Conservation (phyloP, 495 filamentous ascomycete species). For the Neurospora sp. region DNA sequence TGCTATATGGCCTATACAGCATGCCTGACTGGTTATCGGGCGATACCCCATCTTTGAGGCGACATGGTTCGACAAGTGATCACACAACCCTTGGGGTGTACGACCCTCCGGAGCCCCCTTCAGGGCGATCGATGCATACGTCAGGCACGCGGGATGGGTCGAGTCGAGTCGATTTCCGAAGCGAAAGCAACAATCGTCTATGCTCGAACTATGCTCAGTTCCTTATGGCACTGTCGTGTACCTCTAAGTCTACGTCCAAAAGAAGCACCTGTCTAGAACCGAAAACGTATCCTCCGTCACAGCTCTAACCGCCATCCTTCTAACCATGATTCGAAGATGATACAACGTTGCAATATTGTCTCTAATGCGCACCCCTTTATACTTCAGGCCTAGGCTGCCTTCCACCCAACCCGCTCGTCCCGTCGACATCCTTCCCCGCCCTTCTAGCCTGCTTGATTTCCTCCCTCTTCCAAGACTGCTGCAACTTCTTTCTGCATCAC, state of each 20-base stretch:
- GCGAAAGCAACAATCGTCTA: background rate
- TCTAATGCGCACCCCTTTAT: background rate
- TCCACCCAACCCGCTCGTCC: background rate
- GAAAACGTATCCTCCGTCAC: background rate
- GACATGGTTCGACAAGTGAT: too few species aligned
- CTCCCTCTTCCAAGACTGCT: slow-evolving; percentile 20
- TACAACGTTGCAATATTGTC: background rate
- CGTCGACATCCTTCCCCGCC: slow-evolving; percentile 17
- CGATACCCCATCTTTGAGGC: background rate
- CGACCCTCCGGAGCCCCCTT: too few species aligned
- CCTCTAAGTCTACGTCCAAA: background rate
- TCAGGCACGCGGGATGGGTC: too few species aligned
- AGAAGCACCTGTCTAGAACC: background rate
- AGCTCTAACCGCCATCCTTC: background rate
- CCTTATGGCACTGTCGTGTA: background rate
- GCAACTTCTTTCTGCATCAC: slow-evolving; percentile 18
- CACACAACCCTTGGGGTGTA: too few species aligned
- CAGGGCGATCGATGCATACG: too few species aligned
- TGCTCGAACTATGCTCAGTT: background rate
- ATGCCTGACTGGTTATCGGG: background rate
- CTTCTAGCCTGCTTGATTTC: slow-evolving; percentile 23
- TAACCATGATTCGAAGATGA: background rate
- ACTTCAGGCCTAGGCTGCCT: background rate
- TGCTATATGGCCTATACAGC: background rate
- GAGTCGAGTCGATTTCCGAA: background rate